Conservation (phyloP, 2,329 filamentous ascomycete genomes). For the Ophiostoma himal-ulmi region DNA sequence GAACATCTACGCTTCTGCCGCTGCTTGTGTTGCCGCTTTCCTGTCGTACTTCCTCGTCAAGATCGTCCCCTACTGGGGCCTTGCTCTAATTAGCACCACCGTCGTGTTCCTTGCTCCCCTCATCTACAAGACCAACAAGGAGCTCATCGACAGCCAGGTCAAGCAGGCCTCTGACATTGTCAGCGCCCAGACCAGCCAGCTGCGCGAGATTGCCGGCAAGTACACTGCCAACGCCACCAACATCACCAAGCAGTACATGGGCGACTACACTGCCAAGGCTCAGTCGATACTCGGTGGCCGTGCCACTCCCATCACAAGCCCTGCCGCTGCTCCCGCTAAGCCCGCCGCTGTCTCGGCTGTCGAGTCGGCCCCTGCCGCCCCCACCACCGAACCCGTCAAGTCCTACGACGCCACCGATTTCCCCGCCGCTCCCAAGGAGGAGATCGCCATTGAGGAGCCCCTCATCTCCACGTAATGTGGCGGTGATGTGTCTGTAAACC, state of each 20-base stretch:
- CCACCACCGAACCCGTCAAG: constrained; percentile 28
- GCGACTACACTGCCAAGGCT: constrained; percentile 62
- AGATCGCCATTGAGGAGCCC: constrained; percentile 38
- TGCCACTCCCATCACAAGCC: constrained; percentile 40
- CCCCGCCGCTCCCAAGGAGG: constrained; percentile 40
- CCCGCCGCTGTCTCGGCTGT: constrained; percentile 12
- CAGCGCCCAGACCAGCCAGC: constrained; percentile 57
- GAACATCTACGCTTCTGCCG: constrained; percentile 55
- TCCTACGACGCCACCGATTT: constrained; percentile 43
- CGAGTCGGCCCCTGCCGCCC: constrained; percentile 18
- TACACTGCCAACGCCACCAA: constrained; percentile 58
- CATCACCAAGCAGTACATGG: constrained; percentile 61
- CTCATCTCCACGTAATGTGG: constrained; percentile 25
- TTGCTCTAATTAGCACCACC: constrained; percentile 55
- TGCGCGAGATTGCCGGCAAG: constrained; percentile 56
- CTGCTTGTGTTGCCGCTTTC: constrained; percentile 55
- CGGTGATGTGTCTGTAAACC: background rate
- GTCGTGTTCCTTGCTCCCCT: constrained; percentile 57
- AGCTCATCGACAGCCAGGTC: constrained; percentile 61
- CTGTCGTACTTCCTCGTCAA: constrained; percentile 64
- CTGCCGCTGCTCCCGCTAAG: constrained; percentile 31
- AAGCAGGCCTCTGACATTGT: constrained; percentile 52
- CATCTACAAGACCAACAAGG: constrained; percentile 62
- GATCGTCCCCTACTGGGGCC: constrained; percentile 64
- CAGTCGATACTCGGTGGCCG: constrained; percentile 55